Conservation (phyloP, 139 green algal genomes). For the Auxenochlorella protothecoides region DNA sequence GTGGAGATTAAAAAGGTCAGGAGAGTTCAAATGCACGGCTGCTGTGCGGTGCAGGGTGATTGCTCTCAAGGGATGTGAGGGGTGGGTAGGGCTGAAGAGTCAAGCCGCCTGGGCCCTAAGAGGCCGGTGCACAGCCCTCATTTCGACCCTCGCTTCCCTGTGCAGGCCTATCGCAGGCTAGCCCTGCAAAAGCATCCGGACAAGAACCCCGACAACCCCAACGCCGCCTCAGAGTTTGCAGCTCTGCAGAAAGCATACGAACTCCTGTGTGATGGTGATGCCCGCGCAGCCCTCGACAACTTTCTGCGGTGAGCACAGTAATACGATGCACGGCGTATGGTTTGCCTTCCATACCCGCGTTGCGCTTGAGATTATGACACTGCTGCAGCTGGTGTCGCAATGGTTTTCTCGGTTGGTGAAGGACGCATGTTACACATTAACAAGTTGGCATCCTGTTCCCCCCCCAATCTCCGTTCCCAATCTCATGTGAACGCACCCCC, state of each 20-base stretch:
- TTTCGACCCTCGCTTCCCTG: not conserved
- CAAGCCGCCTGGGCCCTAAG: too few species aligned
- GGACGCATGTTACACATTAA: too few species aligned
- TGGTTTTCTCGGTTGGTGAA: too few species aligned
- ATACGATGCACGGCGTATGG: not conserved
- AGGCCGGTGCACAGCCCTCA: too few species aligned
- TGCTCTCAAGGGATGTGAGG: not conserved
- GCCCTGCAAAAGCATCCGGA: slow-evolving; percentile 73
- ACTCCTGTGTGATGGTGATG: slow-evolving; percentile 56
- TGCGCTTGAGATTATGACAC: not conserved
- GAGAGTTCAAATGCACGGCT: not conserved
- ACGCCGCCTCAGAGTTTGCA: slow-evolving; percentile 65
- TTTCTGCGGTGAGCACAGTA: slow-evolving; percentile 34
- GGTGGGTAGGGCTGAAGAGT: too few species aligned
- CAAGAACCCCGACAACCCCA: slow-evolving; percentile 49
- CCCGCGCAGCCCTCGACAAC: slow-evolving; percentile 56
- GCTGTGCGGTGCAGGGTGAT: not conserved
- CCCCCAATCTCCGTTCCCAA: too few species aligned
- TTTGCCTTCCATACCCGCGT: not conserved
- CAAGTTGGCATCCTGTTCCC: too few species aligned
- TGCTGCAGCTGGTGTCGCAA: too few species aligned
- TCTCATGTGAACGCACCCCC: too few species aligned
- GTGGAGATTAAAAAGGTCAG: slow-evolving; percentile 54
- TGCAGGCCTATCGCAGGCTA: slow-evolving; percentile 56
- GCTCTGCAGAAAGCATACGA: slow-evolving; percentile 75